Conservation (phyloP, 2,329 filamentous ascomycete genomes). For the Xylaria sp. region DNA sequence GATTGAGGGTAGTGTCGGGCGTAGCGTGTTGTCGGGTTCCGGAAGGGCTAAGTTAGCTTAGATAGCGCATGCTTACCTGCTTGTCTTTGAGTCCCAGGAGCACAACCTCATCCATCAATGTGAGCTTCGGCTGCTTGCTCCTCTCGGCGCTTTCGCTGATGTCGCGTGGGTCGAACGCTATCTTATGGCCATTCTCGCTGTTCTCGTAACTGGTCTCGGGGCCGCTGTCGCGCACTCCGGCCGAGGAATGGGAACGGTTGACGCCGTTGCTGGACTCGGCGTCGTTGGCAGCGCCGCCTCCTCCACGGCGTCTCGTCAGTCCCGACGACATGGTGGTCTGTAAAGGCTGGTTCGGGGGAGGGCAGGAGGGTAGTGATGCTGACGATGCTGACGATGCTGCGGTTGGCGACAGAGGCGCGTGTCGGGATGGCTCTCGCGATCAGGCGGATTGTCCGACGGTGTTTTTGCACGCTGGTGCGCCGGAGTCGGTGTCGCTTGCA, state of each 20-base stretch:
- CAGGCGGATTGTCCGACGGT: conserved; percentile 16
- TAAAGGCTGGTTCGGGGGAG: conserved; percentile 6
- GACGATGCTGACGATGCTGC: neutral
- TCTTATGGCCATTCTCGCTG: conserved; percentile 96
- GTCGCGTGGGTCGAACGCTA: conserved; percentile 95
- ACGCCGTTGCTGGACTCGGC: conserved; percentile 67
- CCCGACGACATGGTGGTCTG: conserved; percentile 54
- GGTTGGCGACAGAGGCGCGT: conserved; percentile 23
- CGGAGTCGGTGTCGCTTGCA: conserved; percentile 14
- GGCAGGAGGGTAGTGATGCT: neutral
- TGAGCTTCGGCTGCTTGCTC: conserved; percentile 97
- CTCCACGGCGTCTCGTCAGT: conserved; percentile 57
- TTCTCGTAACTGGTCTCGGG: conserved; percentile 89
- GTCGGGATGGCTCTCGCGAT: conserved; percentile 20
- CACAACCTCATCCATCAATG: conserved; percentile 97
- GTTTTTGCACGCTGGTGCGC: conserved; percentile 19
- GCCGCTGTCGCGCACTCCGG: conserved; percentile 63
- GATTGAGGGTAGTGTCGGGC: neutral
- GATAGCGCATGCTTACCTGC: conserved; percentile 72
- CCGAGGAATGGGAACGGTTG: conserved; percentile 67
- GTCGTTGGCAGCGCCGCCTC: conserved; percentile 63
- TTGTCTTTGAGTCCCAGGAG: conserved; percentile 97
- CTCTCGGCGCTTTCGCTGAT: conserved; percentile 96
- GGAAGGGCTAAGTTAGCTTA: neutral
- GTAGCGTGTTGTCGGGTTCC: neutral